These are phyloP conservation scores for Solidago caesia DNA, from an alignment of 129 eudicot genomes.

Conservation along the genomic window DNA sequence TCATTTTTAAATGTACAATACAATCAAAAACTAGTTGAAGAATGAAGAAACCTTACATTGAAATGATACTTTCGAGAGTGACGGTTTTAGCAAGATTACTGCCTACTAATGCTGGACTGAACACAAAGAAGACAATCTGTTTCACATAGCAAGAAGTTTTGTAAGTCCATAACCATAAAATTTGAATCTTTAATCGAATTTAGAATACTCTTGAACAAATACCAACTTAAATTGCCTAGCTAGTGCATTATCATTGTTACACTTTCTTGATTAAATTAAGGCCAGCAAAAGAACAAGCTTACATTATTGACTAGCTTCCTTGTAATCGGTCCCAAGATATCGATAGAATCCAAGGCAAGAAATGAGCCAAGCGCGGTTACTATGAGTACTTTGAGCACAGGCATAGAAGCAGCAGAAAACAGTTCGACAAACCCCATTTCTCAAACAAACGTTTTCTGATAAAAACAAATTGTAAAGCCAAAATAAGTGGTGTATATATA, in stretches of 20 bases:
- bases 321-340: slow-evolving; percentile 47
- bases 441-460: too few relatives aligned
- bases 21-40: not conserved
- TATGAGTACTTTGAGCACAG: slow-evolving; percentile 50
- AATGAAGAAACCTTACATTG: slow-evolving; percentile 30
- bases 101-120: slow-evolving; percentile 48
- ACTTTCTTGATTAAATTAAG: slow-evolving; percentile 16
- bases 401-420: slow-evolving; percentile 61
- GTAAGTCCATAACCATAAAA: not conserved
- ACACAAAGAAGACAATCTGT: slow-evolving; percentile 58
- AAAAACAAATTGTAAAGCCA: not conserved
- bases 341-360: slow-evolving; percentile 53
- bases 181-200: not conserved
- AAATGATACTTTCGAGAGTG: slow-evolving; percentile 39
- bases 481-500: too few relatives aligned
- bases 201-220: not conserved
- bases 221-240: not conserved
- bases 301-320: slow-evolving; percentile 58
- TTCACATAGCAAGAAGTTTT: not conserved
- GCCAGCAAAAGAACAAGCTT: slow-evolving; percentile 10
- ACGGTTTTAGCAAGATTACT: slow-evolving; percentile 45
- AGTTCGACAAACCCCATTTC: slow-evolving; percentile 46
- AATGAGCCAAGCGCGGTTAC: slow-evolving; percentile 46
- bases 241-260: not conserved
- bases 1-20: not conserved